Evolutionary conservation across 129 eudicot species (phyloP).

Genomic region (Centrapalus pauciflorus): DNA sequence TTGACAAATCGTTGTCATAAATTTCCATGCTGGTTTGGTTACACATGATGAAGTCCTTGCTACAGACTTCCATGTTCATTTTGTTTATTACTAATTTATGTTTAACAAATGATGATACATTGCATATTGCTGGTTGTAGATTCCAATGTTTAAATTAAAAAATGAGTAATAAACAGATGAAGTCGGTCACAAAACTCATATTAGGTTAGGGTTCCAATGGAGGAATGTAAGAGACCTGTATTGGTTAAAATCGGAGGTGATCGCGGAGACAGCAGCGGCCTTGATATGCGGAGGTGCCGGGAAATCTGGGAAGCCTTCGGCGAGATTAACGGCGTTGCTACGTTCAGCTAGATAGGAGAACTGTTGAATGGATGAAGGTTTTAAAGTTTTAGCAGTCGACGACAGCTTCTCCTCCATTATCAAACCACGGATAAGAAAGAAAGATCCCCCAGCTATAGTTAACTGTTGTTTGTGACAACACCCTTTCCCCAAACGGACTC

Average conservation of each 20-base stretch:
- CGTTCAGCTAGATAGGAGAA: conserved; percentile 66
- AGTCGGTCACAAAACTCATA: neutral
- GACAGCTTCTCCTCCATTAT: conserved; percentile 75
- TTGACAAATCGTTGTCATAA: too few species aligned
- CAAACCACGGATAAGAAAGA: too few species aligned
- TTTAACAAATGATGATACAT: neutral
- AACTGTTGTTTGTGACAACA: too few species aligned
- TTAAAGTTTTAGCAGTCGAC: conserved; percentile 52
- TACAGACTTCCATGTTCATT: too few species aligned
- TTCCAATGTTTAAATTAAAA: neutral
- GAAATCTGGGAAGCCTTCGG: conserved; percentile 97
- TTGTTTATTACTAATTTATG: neutral
- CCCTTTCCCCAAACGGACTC: too few species aligned
- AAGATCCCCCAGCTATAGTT: too few species aligned
- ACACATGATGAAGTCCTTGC: too few species aligned
- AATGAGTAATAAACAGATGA: too few species aligned
- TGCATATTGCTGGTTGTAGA: conserved; percentile 1
- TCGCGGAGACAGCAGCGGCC: conserved; percentile 90
- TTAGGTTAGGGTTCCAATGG: neutral
- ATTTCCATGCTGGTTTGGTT: too few species aligned
- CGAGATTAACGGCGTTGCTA: conserved; percentile 85
- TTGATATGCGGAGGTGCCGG: conserved; percentile 77
- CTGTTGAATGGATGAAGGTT: conserved; percentile 78
- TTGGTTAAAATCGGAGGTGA: conserved; percentile 84
- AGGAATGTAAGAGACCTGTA: conserved; percentile 50